Evolutionary conservation across 2,329 filamentous ascomycete species (phyloP).

Genomic region (Fusarium floridanum): DNA sequence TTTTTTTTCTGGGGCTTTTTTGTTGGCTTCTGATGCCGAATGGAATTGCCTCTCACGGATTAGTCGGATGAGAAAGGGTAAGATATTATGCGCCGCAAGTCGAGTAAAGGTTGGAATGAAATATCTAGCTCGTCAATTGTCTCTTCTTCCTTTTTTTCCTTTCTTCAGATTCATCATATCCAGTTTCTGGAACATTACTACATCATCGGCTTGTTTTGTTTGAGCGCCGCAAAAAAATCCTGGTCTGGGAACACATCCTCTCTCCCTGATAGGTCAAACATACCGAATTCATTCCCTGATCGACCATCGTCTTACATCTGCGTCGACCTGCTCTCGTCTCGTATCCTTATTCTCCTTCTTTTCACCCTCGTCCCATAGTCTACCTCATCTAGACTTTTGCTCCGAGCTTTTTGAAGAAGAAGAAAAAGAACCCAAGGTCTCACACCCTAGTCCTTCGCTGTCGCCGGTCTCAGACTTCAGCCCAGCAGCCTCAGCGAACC

Average conservation of each 20-base stretch:
- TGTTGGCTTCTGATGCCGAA: slow-evolving; percentile 16
- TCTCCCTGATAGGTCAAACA: slow-evolving; percentile 18
- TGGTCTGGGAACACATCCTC: slow-evolving; percentile 18
- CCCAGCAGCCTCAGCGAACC: slow-evolving; percentile 37
- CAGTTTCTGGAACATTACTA: slow-evolving; percentile 19
- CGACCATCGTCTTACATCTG: not conserved
- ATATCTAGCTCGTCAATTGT: not conserved
- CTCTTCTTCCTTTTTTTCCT: not conserved
- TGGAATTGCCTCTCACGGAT: not conserved
- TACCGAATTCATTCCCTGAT: slow-evolving; percentile 15
- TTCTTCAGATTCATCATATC: not conserved
- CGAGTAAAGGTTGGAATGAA: slow-evolving; percentile 1
- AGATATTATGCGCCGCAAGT: not conserved
- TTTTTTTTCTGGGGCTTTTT: not conserved
- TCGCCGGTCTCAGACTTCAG: slow-evolving; percentile 47
- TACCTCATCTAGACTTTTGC: slow-evolving; percentile 8
- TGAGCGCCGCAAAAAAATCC: slow-evolving; percentile 32
- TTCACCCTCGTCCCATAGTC: slow-evolving; percentile 5
- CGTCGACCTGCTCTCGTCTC: slow-evolving; percentile 9
- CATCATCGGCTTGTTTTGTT: slow-evolving; percentile 18
- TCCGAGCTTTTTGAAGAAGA: not conserved
- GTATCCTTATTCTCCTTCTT: slow-evolving; percentile 10
- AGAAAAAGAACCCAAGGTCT: not conserved
- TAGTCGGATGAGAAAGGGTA: not conserved
- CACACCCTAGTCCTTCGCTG: slow-evolving; percentile 18